A percentile compares a stretch with the other conserved stretches of the same genome.
Evolutionary conservation across 2,329 filamentous ascomycete genomes (phyloP).

Genomic region (Bertia moriformis): DNA sequence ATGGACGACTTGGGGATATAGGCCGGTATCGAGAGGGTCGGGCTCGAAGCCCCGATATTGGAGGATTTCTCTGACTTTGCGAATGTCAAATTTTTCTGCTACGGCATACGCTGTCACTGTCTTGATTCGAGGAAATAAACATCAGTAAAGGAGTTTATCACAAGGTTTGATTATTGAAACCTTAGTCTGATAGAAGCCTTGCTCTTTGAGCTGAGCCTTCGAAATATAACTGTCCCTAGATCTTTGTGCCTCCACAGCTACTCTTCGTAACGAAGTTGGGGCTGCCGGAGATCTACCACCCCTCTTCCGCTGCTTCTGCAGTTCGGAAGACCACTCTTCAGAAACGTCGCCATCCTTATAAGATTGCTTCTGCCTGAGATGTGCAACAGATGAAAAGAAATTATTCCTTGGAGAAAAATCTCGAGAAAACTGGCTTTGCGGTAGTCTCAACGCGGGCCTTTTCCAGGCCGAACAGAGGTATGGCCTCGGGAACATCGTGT

Average conservation of each 20-base stretch:
- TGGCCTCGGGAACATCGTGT: not conserved
- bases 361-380: conserved; percentile 7
- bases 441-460: not conserved
- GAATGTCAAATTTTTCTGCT: conserved; percentile 47
- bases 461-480: not conserved
- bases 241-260: conserved; percentile 47
- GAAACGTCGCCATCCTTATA: not conserved
- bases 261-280: conserved; percentile 39
- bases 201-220: conserved; percentile 13
- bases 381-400: conserved; percentile 24
- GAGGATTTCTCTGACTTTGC: conserved; percentile 36
- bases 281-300: conserved; percentile 22
- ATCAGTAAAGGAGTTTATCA: not conserved
- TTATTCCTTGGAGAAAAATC: conserved; percentile 11
- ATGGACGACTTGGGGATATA: conserved; percentile 51
- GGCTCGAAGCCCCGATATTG: conserved; percentile 40
- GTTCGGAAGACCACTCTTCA: conserved; percentile 3
- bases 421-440: not conserved
- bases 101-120: conserved; percentile 41
- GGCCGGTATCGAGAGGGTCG: conserved; percentile 41
- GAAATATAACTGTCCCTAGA: conserved; percentile 35
- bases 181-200: not conserved
- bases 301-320: conserved; percentile 19
- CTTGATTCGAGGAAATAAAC: not conserved
- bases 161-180: not conserved